phyloP scores from a whole-genome alignment of 805 yeast species.

The Metschnikowia hibisci region DNA sequence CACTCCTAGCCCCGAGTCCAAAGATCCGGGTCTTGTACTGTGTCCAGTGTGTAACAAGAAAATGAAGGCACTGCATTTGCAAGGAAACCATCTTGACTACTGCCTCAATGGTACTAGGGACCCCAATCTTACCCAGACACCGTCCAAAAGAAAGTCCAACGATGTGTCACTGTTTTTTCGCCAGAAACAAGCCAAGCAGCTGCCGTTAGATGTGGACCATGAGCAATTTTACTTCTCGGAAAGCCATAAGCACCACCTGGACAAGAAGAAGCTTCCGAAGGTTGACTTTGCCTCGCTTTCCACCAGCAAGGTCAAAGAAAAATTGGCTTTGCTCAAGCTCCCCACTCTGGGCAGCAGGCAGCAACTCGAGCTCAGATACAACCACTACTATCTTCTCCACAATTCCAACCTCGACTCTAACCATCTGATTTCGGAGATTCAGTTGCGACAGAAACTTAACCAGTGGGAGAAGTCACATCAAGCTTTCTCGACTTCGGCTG shows the following conservation, averaged over 20 bases:
- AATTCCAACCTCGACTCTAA: constrained; percentile 77
- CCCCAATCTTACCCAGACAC: constrained; percentile 7
- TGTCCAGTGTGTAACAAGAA: constrained; percentile 66
- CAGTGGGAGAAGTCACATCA: constrained; percentile 61
- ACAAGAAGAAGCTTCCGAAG: constrained; percentile 50
- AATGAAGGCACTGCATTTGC: constrained; percentile 54
- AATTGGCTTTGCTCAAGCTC: constrained; percentile 50
- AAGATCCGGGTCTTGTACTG: constrained; percentile 33
- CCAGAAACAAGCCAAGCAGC: constrained; percentile 10
- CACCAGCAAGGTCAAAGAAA: constrained; percentile 57
- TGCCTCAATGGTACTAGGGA: constrained; percentile 44
- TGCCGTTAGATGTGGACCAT: constrained; percentile 17
- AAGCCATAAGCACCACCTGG: constrained; percentile 22
- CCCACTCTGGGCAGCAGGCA: constrained; percentile 60
- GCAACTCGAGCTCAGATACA: constrained; percentile 66
- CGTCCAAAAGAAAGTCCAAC: constrained; percentile 10
- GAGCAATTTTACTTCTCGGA: constrained; percentile 32
- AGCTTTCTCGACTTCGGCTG: constrained; percentile 21
- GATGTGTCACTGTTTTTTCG: constrained; percentile 33
- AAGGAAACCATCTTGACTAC: constrained; percentile 57
- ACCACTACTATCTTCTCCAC: constrained; percentile 71
- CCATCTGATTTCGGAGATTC: constrained; percentile 55
- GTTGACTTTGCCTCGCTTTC: constrained; percentile 60
- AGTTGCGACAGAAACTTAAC: constrained; percentile 50
- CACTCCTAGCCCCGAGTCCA: not conserved